These are phyloP conservation scores for Lyophyllum atratum DNA, from an alignment of 768 basidiomycete species.

Conservation along the genomic window DNA sequence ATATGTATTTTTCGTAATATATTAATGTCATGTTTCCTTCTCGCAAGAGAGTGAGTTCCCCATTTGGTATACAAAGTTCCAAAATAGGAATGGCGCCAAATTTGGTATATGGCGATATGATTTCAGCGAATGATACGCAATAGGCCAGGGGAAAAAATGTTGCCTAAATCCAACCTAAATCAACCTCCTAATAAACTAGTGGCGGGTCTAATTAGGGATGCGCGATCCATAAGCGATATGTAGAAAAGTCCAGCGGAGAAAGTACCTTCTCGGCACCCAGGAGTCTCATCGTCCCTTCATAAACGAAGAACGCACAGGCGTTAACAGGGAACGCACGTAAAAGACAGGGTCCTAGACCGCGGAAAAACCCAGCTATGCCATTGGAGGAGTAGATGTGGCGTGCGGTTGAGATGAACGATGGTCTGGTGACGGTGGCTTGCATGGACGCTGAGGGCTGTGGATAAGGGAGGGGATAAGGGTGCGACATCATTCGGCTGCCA, in stretches of 20 bases:
- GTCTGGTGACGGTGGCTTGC: conserved; percentile 28
- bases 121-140: background rate
- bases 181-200: conserved; percentile 30
- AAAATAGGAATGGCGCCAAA: conserved; percentile 2
- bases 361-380: conserved; percentile 58
- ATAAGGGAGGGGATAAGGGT: conserved; percentile 48
- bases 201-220: conserved; percentile 42
- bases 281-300: conserved; percentile 69
- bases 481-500: conserved; percentile 64
- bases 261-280: conserved; percentile 68
- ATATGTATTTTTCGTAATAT: conserved; percentile 7
- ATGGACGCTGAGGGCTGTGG: conserved; percentile 30
- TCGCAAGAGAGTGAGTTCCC: background rate
- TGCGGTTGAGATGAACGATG: conserved; percentile 52
- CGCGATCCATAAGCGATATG: conserved; percentile 3
- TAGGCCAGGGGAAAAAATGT: background rate
- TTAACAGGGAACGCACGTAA: conserved; percentile 80
- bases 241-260: conserved; percentile 9
- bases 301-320: conserved; percentile 77
- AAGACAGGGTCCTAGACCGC: conserved; percentile 68
- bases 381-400: conserved; percentile 54
- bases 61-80: conserved; percentile 6
- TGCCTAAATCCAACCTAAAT: conserved; percentile 4
- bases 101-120: background rate
- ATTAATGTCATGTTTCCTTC: background rate